These are phyloP conservation scores for Scutellaria minor DNA, from an alignment of 257 asterid species.

Conservation along the genomic window DNA sequence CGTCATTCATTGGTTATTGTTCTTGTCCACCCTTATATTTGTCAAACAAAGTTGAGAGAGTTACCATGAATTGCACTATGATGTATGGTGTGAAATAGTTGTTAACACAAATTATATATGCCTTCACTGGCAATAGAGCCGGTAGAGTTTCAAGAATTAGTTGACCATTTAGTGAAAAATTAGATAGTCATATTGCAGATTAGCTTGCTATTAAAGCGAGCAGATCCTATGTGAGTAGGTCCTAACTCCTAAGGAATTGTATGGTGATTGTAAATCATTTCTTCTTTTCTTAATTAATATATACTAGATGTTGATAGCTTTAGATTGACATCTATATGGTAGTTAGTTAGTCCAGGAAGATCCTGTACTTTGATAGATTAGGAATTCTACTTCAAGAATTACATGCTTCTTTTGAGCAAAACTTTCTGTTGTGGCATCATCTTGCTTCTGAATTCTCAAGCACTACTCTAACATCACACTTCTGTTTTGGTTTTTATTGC, in stretches of 20 bases:
- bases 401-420: background rate
- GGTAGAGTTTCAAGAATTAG: background rate
- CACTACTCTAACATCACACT: conserved; percentile 20
- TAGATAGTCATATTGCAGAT: background rate
- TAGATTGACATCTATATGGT: too few relatives aligned
- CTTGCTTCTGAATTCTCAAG: background rate
- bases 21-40: background rate
- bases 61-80: background rate
- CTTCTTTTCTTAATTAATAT: background rate
- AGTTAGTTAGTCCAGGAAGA: background rate
- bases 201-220: background rate
- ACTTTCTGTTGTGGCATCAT: conserved; percentile 10
- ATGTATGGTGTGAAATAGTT: background rate
- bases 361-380: background rate
- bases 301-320: too few relatives aligned
- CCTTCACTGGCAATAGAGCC: background rate
- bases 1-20: background rate
- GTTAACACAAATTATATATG: background rate
- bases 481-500: conserved; percentile 1
- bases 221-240: background rate
- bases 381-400: background rate
- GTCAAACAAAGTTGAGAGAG: background rate
- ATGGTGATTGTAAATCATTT: background rate
- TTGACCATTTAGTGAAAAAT: background rate
- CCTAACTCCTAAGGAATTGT: background rate